phyloP scores from a whole-genome alignment of 164 flowering plant genomes.

The Vitis riparia region DNA sequence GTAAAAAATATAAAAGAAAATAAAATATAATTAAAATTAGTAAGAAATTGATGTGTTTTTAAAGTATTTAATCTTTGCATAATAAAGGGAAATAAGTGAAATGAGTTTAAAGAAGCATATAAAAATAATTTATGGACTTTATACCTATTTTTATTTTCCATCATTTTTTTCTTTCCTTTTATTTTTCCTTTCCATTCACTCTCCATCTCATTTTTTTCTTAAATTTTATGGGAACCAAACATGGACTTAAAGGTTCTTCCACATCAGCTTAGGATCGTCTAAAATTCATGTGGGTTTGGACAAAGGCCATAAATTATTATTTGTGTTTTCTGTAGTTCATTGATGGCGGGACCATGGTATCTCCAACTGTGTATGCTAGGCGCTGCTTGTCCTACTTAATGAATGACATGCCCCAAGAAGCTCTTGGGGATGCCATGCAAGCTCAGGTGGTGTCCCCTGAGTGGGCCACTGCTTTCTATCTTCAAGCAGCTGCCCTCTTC shows the following conservation, averaged over 20 bases:
- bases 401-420: slow-evolving; percentile 78
- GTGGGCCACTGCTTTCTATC: slow-evolving; percentile 84
- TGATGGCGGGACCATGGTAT: slow-evolving; percentile 85
- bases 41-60: too few relatives aligned
- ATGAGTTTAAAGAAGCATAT: too few relatives aligned
- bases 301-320: not conserved
- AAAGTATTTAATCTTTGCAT: too few relatives aligned
- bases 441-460: slow-evolving; percentile 80
- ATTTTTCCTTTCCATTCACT: not conserved
- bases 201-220: not conserved
- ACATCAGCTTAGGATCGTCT: not conserved
- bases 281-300: slow-evolving; percentile 1
- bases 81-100: too few relatives aligned
- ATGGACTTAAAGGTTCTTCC: not conserved
- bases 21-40: too few relatives aligned
- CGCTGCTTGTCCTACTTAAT: slow-evolving; percentile 81
- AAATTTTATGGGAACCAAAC: not conserved
- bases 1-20: too few relatives aligned
- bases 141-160: too few relatives aligned
- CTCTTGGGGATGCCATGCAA: slow-evolving; percentile 89
- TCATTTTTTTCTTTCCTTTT: too few relatives aligned
- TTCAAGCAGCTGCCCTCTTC: slow-evolving; percentile 81
- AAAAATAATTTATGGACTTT: too few relatives aligned
- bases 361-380: slow-evolving; percentile 82
- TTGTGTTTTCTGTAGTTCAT: slow-evolving; percentile 54